Evolutionary conservation across 176 grass and related monocot species (phyloP), one percentile per base, ranked within the genome.

Genomic region (Ensete ventricosum): DNA sequence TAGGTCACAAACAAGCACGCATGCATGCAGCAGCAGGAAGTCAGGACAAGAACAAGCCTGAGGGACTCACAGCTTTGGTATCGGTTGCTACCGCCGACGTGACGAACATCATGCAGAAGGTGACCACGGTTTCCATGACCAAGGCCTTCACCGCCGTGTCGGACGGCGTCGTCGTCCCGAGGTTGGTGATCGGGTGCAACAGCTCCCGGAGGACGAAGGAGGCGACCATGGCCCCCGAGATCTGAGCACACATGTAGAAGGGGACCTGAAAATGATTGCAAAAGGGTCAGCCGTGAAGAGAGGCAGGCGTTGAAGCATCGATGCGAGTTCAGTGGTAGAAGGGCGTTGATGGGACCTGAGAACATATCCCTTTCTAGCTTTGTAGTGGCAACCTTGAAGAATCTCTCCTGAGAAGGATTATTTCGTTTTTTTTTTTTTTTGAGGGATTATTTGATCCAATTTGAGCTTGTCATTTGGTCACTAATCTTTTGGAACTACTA

Each of bases 21-120:
- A 24, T 12, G 22, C 1, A 25, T 65, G 19, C 20, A 14, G 20
- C 5, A 43, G 34, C 3, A 43, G 4, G 34, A 43, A 5, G 14
- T 54, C 9, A n/a, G 55, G 48, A 55, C 12, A 49, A 71, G 26
- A 23, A 48, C 1, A n/a, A 53, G 19, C 72, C 27, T 8, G 19
- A 75, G 19, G 6, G 1, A 66, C 84, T 83, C 59, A 96, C 94
- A 54, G 94, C 94, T 85, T 81, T 98, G 0, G 68, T 85, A 81
- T 98, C 94, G 27, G 94, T 98, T 17, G 94, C 94, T 14, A 98
- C 94, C 9, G 94, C 94, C 69, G 87, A 84, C 0, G 94, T 98
- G 51, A 98, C 94, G 16, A 98, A 93, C 88, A 98, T 98, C 94
- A 98, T 98, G 90, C 88, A 90, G 82, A 98, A 98, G 14, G 94